Evolutionary conservation across 129 eudicot species (phyloP).

Genomic region (Tanacetum coccineum): DNA sequence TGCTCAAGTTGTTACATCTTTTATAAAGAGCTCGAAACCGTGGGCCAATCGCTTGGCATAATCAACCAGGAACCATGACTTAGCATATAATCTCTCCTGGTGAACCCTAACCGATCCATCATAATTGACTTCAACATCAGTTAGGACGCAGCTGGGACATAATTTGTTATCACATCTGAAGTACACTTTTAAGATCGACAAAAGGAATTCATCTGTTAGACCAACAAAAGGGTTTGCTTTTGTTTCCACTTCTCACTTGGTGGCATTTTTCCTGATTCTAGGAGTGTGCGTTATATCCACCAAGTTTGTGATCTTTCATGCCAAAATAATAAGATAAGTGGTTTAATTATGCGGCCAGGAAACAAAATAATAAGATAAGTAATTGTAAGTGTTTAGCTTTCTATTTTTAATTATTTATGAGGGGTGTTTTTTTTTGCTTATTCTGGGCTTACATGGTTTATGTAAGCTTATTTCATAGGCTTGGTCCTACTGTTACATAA

Average conservation of each 20-base stretch:
- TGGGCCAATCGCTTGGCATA: slow-evolving; percentile 74
- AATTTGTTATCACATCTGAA: slow-evolving; percentile 57
- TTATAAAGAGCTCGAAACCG: slow-evolving; percentile 56
- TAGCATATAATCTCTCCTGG: slow-evolving; percentile 24
- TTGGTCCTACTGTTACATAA: too few relatives aligned
- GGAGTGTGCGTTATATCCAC: slow-evolving; percentile 70
- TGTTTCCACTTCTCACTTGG: slow-evolving; percentile 73
- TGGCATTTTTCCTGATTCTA: slow-evolving; percentile 79
- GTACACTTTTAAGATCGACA: slow-evolving; percentile 70
- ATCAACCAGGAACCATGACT: slow-evolving; percentile 64
- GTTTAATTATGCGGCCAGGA: too few relatives aligned
- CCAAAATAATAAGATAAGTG: too few relatives aligned
- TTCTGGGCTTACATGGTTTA: too few relatives aligned
- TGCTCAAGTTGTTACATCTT: slow-evolving; percentile 86
- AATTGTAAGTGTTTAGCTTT: too few relatives aligned
- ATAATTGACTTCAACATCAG: slow-evolving; percentile 7
- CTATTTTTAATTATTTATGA: too few relatives aligned
- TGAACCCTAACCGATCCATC: slow-evolving; percentile 16
- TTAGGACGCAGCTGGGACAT: slow-evolving; percentile 15
- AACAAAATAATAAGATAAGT: too few relatives aligned
- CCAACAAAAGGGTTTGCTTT: slow-evolving; percentile 89
- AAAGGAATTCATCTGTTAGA: slow-evolving; percentile 71
- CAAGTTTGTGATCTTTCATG: slow-evolving; percentile 49
- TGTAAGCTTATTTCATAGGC: too few relatives aligned
- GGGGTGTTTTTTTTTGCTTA: too few relatives aligned